A percentile compares a stretch with the other conserved stretches of the same genome.
These are phyloP conservation scores for Thozetella sp. DNA, from an alignment of 495 filamentous ascomycete genomes.

Conservation along the genomic window DNA sequence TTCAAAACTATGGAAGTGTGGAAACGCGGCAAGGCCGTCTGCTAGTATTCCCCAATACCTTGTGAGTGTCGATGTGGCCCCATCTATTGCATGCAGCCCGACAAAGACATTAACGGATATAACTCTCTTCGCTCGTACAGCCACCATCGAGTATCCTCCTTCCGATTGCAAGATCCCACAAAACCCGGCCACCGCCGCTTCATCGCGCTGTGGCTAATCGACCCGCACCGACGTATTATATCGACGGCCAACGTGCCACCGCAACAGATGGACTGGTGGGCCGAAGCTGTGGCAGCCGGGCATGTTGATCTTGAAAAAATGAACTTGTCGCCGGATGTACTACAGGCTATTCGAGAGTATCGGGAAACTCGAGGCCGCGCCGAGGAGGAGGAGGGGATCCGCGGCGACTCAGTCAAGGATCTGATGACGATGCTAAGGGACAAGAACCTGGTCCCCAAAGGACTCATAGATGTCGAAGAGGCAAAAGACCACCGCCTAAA, in stretches of 20 bases:
- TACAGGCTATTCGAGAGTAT: constrained; percentile 36
- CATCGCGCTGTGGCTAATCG: constrained; percentile 59
- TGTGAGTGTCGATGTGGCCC: constrained; percentile 8
- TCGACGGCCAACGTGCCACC: constrained; percentile 61
- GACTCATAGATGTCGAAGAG: constrained; percentile 41
- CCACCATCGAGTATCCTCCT: constrained; percentile 55
- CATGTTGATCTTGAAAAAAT: constrained; percentile 3
- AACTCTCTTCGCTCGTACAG: background rate
- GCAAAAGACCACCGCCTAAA: constrained; percentile 42
- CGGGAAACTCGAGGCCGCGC: constrained; percentile 15
- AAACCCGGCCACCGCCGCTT: constrained; percentile 58
- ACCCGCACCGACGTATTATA: constrained; percentile 50
- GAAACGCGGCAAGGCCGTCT: constrained; percentile 32
- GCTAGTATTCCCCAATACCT: constrained; percentile 41
- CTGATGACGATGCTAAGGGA: constrained; percentile 8
- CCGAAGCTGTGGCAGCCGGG: constrained; percentile 21
- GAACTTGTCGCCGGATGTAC: constrained; percentile 20
- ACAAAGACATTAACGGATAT: too few relatives aligned
- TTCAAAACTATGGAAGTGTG: constrained; percentile 35
- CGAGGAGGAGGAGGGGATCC: constrained; percentile 22
- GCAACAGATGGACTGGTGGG: constrained; percentile 44
- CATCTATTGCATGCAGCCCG: background rate
- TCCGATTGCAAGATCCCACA: constrained; percentile 45
- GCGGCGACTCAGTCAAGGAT: constrained; percentile 36
- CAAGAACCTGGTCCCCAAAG: background rate